These are phyloP conservation scores for Gonium pectorale DNA, from an alignment of 139 green algal genomes.

Conservation along the genomic window DNA sequence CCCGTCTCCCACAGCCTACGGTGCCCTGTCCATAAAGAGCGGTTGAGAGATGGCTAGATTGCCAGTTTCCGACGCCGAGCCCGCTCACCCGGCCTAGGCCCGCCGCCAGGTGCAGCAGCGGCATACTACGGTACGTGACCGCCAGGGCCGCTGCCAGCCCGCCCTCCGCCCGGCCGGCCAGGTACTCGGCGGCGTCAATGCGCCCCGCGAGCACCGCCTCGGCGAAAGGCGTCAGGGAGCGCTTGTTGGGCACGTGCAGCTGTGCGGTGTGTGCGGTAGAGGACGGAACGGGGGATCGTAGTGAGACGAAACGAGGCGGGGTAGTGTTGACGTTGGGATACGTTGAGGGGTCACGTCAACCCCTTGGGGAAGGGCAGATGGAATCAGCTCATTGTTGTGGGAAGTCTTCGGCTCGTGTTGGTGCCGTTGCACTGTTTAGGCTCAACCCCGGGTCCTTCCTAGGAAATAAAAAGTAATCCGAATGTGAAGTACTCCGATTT, in stretches of 20 bases:
- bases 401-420: no score
- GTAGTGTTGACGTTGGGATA: no score
- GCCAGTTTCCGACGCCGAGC: background rate
- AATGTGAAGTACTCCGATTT: background rate
- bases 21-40: background rate
- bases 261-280: no score
- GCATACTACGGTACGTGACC: background rate
- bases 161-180: slow-evolving; percentile 31
- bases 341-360: no score
- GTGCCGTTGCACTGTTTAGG: no score
- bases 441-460: no score
- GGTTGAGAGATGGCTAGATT: background rate
- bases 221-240: slow-evolving; percentile 68
- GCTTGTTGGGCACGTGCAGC: slow-evolving; percentile 64
- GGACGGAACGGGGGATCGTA: no score
- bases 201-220: slow-evolving; percentile 67
- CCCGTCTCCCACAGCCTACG: no score
- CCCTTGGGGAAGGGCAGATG: no score
- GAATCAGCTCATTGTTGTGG: no score
- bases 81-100: slow-evolving; percentile 46
- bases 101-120: slow-evolving; percentile 52
- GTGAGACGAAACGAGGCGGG: no score
- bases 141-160: slow-evolving; percentile 20
- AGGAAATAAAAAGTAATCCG: background rate
- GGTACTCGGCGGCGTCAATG: slow-evolving; percentile 25